Evolutionary conservation across 2,329 filamentous ascomycete species (phyloP).

Genomic region (Drechslerella coelobrocha): DNA sequence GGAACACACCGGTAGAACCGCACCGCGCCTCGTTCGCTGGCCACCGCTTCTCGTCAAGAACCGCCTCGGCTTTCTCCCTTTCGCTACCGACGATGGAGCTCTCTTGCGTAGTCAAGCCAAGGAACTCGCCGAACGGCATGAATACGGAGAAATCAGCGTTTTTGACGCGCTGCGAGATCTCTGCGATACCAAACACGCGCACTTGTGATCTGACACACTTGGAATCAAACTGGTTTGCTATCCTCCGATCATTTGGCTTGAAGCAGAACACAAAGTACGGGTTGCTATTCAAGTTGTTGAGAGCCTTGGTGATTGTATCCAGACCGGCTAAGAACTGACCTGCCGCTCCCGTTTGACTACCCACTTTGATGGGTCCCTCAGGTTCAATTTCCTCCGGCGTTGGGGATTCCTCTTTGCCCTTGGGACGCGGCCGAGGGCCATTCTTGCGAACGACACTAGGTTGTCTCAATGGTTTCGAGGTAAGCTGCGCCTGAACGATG

Average conservation of each 20-base stretch:
- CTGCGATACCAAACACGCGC: slow-evolving; percentile 93
- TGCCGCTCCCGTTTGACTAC: slow-evolving; percentile 78
- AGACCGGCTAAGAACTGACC: slow-evolving; percentile 89
- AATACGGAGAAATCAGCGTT: slow-evolving; percentile 96
- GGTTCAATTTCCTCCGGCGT: slow-evolving; percentile 59
- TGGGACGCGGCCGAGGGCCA: slow-evolving; percentile 62
- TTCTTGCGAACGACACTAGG: slow-evolving; percentile 90
- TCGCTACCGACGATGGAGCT: slow-evolving; percentile 88
- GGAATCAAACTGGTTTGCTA: slow-evolving; percentile 98
- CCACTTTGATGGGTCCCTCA: slow-evolving; percentile 22
- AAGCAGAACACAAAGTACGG: slow-evolving; percentile 96
- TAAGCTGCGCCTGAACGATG: slow-evolving; percentile 94
- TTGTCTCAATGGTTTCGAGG: slow-evolving; percentile 89
- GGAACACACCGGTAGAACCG: slow-evolving; percentile 89
- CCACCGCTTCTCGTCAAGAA: slow-evolving; percentile 93
- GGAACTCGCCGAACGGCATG: slow-evolving; percentile 92
- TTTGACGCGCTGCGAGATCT: slow-evolving; percentile 90
- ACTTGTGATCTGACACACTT: slow-evolving; percentile 96
- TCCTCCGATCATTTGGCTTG: slow-evolving; percentile 94
- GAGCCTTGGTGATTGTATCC: slow-evolving; percentile 86
- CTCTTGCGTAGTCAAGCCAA: slow-evolving; percentile 84
- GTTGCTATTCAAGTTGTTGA: slow-evolving; percentile 83
- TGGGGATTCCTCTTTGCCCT: slow-evolving; percentile 60
- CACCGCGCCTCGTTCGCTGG: slow-evolving; percentile 87
- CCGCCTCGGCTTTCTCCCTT: slow-evolving; percentile 84